Percentiles rank a stretch among this genome's conserved stretches.
Conservation (phyloP, 768 basidiomycete genomes). For the Tephrocybe sp. region DNA sequence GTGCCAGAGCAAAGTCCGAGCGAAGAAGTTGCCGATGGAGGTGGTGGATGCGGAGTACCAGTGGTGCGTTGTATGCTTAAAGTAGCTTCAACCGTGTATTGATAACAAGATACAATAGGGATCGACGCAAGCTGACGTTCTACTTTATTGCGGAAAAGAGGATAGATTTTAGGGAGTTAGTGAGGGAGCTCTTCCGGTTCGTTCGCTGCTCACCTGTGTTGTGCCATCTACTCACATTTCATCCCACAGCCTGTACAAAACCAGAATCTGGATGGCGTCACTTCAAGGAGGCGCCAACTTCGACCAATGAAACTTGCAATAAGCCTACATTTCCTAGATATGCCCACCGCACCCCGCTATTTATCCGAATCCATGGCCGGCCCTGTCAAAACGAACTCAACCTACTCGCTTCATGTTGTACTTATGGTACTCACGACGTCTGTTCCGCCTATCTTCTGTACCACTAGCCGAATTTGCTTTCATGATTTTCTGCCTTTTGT, state of each 20-base stretch:
- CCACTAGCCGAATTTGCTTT: conserved; percentile 7
- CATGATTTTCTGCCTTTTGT: conserved; percentile 9
- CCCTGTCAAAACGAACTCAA: conserved; percentile 11
- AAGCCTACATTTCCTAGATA: conserved; percentile 12
- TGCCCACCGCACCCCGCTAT: conserved; percentile 3
- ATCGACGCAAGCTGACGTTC: conserved; percentile 96
- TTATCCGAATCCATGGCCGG: conserved; percentile 16
- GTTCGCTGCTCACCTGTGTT: conserved; percentile 17
- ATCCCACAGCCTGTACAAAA: conserved; percentile 78
- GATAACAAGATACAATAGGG: too few relatives aligned
- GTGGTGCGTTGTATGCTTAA: conserved; percentile 69
- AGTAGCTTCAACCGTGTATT: too few relatives aligned
- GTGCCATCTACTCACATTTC: neutral
- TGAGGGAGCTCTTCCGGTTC: conserved; percentile 90
- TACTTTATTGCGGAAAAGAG: conserved; percentile 96
- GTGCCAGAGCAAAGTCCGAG: conserved; percentile 88
- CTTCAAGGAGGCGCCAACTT: conserved; percentile 51
- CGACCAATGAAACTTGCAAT: conserved; percentile 30
- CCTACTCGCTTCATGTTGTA: conserved; percentile 9
- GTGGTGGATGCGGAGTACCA: conserved; percentile 99
- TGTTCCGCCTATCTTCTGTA: conserved; percentile 9
- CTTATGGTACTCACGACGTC: conserved; percentile 8
- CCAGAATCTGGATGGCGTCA: conserved; percentile 94
- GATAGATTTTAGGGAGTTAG: conserved; percentile 95
- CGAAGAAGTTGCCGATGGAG: conserved; percentile 97